A percentile compares a stretch with the other conserved stretches of the same genome.
phyloP scores from a whole-genome alignment of 2,329 filamentous ascomycete genomes.

The Macrophomina tecta region DNA sequence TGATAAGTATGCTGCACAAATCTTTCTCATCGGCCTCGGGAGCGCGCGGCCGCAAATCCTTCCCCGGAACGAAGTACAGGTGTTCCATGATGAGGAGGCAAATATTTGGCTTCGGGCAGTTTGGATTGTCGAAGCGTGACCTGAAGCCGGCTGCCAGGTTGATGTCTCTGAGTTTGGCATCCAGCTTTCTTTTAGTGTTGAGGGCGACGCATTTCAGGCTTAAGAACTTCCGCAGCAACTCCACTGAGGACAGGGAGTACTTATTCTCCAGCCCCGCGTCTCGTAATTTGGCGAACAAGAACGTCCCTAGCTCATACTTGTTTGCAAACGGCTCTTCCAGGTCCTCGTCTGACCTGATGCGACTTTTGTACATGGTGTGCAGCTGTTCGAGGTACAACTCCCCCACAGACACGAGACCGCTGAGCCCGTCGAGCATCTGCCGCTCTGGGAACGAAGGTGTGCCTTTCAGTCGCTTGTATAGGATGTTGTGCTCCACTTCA shows the following conservation, averaged over 20 bases:
- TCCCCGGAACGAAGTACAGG: too few relatives aligned
- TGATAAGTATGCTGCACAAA: background rate
- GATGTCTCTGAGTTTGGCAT: too few relatives aligned
- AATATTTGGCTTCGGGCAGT: too few relatives aligned
- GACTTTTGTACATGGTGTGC: background rate
- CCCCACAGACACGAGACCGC: background rate
- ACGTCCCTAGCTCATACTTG: background rate
- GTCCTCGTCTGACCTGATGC: background rate
- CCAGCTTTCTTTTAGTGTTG: too few relatives aligned
- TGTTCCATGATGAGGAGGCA: too few relatives aligned
- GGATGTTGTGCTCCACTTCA: background rate
- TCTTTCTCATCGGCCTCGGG: background rate
- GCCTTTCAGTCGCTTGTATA: background rate
- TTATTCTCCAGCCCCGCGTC: too few relatives aligned
- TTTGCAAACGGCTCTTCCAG: background rate
- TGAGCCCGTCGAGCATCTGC: background rate
- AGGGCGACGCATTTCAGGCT: too few relatives aligned
- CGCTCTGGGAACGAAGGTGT: background rate
- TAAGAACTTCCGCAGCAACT: background rate
- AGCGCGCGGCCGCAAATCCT: too few relatives aligned
- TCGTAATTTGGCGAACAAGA: background rate
- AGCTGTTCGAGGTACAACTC: background rate
- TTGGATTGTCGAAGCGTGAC: too few relatives aligned
- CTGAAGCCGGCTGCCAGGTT: too few relatives aligned
- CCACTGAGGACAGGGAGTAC: background rate